Percentiles rank a stretch among this genome's conserved stretches.
phyloP scores from a whole-genome alignment of 129 eudicot species.

The Erigeron canadensis region DNA sequence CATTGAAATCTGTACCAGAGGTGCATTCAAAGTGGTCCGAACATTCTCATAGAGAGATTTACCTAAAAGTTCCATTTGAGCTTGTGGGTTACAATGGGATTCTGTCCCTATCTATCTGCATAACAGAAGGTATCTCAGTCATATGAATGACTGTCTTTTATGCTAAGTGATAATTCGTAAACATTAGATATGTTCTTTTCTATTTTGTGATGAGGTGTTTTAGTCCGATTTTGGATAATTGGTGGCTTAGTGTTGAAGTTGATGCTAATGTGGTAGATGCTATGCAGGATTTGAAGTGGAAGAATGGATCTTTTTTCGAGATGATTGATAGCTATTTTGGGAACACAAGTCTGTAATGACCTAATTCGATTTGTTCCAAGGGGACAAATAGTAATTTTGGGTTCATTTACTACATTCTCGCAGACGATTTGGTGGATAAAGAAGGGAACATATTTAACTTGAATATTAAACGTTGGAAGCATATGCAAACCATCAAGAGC shows the following conservation, averaged over 20 bases:
- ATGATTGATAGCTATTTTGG: background rate
- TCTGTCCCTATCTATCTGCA: background rate
- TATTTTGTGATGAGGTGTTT: no score
- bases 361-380: no score
- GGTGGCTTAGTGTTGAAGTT: background rate
- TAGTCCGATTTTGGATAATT: background rate
- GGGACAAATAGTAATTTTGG: no score
- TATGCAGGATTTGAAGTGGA: background rate
- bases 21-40: background rate
- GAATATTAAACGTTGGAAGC: no score
- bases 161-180: background rate
- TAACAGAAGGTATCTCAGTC: background rate
- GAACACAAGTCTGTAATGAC: no score
- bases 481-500: no score
- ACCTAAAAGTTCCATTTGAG: background rate
- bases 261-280: background rate
- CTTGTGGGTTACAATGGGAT: background rate
- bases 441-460: no score
- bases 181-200: background rate
- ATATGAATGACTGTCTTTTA: background rate
- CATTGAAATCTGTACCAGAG: constrained; percentile 1
- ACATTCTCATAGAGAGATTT: background rate
- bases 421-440: no score
- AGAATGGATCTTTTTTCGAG: background rate
- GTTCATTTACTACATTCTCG: no score